Base-by-base conservation (phyloP, 2,329 filamentous ascomycete genomes). In the Phymatotrichopsis omnivora region DNA sequence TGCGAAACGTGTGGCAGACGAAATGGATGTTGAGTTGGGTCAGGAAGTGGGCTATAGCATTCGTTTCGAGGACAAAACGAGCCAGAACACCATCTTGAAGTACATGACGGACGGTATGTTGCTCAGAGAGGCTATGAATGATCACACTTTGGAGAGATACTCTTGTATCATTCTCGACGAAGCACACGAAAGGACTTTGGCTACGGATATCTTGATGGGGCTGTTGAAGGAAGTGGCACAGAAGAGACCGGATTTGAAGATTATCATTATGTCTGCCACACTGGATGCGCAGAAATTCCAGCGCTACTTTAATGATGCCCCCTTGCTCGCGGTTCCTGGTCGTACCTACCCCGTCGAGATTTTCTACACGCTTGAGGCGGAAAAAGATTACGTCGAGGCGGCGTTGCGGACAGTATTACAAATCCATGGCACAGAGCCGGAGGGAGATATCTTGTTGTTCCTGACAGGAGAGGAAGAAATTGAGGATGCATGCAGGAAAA, bases 31-130 rank as follows among this genome's bases (percentile, higher is more conserved):
- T 56, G 78, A 74, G 49, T 74, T 98, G 20, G 91, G 91, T 49
- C 79, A 95, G 56, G 89, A 96, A 67, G 87, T 98, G 44, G 91
- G 91, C 65, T 98, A 96, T 70, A 96, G 85, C 64, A 96, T 98
- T 64, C 85, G 91, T 71, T 98, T 98, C 65, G 93, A 98, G 66
- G 91, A 98, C 64, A 83, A 79, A 68, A 96, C 91, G 1, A 76
- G 82, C 39, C 76, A 78, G 47, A 86, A 84, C 65, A 98, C 91
- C 1, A 76, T 93, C 51, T 76, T 98, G 62, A 98, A 98, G 71
- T 98, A 98, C 71, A 98, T 98, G 91, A 98, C 93, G 33, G 91
- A 98, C 62, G 93, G 93, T 76, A 96, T 98, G 82, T 78, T 98
- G 60, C 73, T 96, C 60, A 74, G 91, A 60, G 91, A 98, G 67